Evolutionary conservation across 2,329 filamentous ascomycete genomes (phyloP).

Genomic region (Bertia moriformis): DNA sequence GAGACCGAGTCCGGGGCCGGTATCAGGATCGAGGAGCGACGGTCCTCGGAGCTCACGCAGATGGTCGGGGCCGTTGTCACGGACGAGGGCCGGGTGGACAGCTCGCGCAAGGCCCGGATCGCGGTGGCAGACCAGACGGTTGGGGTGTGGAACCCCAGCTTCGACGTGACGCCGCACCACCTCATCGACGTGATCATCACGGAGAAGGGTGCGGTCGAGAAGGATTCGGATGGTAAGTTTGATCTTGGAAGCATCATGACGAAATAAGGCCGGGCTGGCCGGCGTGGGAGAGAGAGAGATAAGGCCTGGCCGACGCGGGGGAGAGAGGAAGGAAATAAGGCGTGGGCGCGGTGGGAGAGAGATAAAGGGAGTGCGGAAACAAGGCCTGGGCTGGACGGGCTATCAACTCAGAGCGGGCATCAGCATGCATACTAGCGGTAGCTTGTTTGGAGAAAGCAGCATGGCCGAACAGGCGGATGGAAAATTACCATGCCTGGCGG

Average conservation of each 20-base stretch:
- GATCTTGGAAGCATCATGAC: constrained; percentile 40
- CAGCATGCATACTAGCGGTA: too few relatives aligned
- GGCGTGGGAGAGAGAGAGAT: too few relatives aligned
- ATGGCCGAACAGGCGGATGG: too few relatives aligned
- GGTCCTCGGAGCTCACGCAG: constrained; percentile 67
- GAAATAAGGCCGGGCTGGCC: too few relatives aligned
- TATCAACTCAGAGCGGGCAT: too few relatives aligned
- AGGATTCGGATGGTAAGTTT: constrained; percentile 57
- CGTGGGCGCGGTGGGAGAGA: too few relatives aligned
- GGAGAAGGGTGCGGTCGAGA: constrained; percentile 75
- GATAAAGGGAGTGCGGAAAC: too few relatives aligned
- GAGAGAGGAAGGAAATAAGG: too few relatives aligned
- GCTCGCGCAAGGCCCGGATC: constrained; percentile 51
- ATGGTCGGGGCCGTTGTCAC: constrained; percentile 63
- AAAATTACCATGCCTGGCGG: too few relatives aligned
- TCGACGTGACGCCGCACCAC: constrained; percentile 80
- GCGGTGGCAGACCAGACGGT: constrained; percentile 69
- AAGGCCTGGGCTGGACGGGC: too few relatives aligned
- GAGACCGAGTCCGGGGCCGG: constrained; percentile 61
- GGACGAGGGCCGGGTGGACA: constrained; percentile 47
- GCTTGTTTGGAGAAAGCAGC: too few relatives aligned
- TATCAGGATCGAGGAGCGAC: constrained; percentile 84
- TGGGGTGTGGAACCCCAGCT: constrained; percentile 88
- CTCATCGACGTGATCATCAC: constrained; percentile 91
- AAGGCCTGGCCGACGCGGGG: too few relatives aligned